Base-by-base conservation (phyloP, 441 rosid species). In the Populus hybrid region DNA sequence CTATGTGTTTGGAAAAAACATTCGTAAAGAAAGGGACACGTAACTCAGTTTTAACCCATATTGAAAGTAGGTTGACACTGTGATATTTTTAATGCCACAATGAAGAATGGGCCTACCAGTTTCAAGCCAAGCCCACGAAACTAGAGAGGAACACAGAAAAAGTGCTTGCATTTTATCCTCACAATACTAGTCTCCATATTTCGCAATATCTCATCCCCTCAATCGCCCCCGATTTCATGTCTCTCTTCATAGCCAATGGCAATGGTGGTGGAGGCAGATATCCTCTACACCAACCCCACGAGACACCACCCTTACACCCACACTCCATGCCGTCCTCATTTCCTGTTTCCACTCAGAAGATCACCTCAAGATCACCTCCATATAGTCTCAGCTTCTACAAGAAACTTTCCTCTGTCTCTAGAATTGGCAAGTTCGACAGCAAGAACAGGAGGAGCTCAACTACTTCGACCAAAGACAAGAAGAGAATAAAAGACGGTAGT, bases 391-490 rank as follows among this genome's bases (percentile, higher is more conserved):
- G 88, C 97, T 67, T 28, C 70, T 24, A 67, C 76, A 92, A 89
- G 84, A 92, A 90, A 83, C 61, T 86, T 74, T 40, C 94, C 69
- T 40, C 93, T 53, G 86, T 68, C 66, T 35, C 71, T 32, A 53
- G 85, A 80, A 89, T 90, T 74, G 92, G 98, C 50, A 89, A 88
- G 38, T 90, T 89, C 81, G 94, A 89, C 84, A 86, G 96, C 84
- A 87, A 70, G 86, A 92, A 93, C 76, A 85, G 89, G 79, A 85
- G 89, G 73, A 85, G 70, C 78, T 76, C 79, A 67, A 79, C 84
- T 34, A 81, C 46, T 9, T 40, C 92, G 14, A 90, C 88, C 57
- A 84, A 65, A 64, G 77, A 11, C 61, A 79, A 35, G 89, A 89
- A 32, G 79, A 83, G 1, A 80, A 71, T 2, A 75, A 80, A 68